Conservation (phyloP, 805 yeast genomes). For the Saccharomyces jurei region DNA sequence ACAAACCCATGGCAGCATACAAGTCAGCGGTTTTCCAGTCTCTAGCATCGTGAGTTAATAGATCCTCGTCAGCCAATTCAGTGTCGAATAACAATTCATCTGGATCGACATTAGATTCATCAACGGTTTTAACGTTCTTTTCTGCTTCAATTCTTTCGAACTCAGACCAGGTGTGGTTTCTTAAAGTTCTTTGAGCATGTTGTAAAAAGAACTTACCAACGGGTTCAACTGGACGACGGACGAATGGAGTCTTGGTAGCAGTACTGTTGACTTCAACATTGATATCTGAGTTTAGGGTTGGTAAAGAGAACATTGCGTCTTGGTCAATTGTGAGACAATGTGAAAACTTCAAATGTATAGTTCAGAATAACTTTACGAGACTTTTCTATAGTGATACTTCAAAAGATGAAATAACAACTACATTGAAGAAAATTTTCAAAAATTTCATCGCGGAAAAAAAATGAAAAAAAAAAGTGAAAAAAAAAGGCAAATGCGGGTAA, state of each 20-base stretch:
- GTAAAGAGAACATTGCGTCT: conserved; percentile 28
- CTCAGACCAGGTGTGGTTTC: conserved; percentile 98
- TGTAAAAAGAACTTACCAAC: conserved; percentile 94
- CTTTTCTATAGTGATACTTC: neutral
- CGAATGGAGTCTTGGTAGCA: conserved; percentile 48
- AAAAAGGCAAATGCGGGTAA: neutral
- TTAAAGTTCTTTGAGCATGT: conserved; percentile 88
- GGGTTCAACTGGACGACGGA: conserved; percentile 84
- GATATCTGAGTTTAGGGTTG: conserved; percentile 48
- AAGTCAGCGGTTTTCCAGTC: conserved; percentile 97
- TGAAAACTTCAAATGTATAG: neutral
- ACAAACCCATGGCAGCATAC: conserved; percentile 90
- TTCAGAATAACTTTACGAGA: no score
- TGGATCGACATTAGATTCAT: conserved; percentile 50
- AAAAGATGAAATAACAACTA: no score
- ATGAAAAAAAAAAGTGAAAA: neutral
- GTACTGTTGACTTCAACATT: conserved; percentile 44
- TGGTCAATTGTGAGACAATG: neutral
- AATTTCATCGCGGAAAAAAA: neutral
- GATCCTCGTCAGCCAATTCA: conserved; percentile 66
- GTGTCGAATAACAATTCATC: conserved; percentile 42
- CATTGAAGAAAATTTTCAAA: no score
- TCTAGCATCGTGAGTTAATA: conserved; percentile 87
- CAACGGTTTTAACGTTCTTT: conserved; percentile 66
- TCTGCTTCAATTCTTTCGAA: conserved; percentile 90